Base-by-base conservation (phyloP, 164 flowering plant genomes). In the Umbellularia californica region DNA sequence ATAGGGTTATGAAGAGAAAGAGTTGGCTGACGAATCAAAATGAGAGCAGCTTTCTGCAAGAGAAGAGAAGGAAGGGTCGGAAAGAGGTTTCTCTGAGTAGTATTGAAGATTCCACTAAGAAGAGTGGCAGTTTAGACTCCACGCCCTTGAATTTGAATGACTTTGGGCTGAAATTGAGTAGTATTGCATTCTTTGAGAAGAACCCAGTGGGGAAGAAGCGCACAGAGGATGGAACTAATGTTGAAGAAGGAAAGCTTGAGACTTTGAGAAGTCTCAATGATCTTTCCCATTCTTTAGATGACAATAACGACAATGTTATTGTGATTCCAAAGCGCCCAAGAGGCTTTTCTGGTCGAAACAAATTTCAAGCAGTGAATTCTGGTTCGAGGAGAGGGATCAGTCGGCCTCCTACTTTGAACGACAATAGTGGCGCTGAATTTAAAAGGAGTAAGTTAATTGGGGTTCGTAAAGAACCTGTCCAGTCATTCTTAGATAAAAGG, bases 311-410 rank as follows among this genome's bases (percentile, higher is more conserved):
- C 72, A 82, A 82, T 74, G 79, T n/a, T 75, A 60, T 86, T 69
- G 75, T 75, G 47, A 83, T 92, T 19, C 97, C 97, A 0, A 89
- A 79, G 83, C 89, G 92, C 0, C 88, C 84, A 28, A 85, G 98
- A 15, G 93, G 85, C 30, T 78, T 83, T 65, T 85, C 81, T 52
- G 83, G 97, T 78, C 74, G 90, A 65, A 92, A 83, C 78, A 88
- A 84, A 75, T 41, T 72, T 68, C 70, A 71, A 20, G 76, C 19
- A 3, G 81, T 60, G 15, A 33, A 63, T 25, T 69, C 78, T 19
- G 41, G 72, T 67, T 52, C 65, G 13, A 74, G 20, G 50, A 55
- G 70, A 28, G 30, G 25, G 10, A 58, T 25, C 41, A 68, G 52
- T 30, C 52, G 33, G 24, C 47, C 35, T 30, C 28, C 65, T 33